phyloP scores from a whole-genome alignment of 106 monocot species.

The Allium fistulosum region DNA sequence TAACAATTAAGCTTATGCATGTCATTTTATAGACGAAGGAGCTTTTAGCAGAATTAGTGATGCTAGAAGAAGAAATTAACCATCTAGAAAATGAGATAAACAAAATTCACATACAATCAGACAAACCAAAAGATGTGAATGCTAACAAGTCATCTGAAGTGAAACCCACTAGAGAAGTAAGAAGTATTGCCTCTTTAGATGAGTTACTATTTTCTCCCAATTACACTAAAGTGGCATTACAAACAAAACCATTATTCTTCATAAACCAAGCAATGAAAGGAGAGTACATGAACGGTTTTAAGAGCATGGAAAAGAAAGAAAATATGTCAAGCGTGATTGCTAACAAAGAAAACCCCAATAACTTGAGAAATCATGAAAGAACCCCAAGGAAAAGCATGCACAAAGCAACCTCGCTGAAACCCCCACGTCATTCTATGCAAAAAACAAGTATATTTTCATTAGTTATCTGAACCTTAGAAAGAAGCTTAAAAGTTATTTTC shows the following conservation, averaged over 20 bases:
- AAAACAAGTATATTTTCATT: conserved; percentile 18
- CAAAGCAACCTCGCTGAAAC: conserved; percentile 13
- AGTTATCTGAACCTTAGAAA: too few species aligned
- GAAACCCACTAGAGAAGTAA: not conserved
- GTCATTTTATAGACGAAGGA: conserved; percentile 32
- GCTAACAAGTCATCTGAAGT: not conserved
- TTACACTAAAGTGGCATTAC: conserved; percentile 28
- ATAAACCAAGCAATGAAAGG: conserved; percentile 67
- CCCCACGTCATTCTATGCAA: conserved; percentile 10
- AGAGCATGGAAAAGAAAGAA: conserved; percentile 5
- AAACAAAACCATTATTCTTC: conserved; percentile 68
- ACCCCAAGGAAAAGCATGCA: conserved; percentile 19
- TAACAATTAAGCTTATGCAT: not conserved
- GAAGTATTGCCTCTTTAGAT: not conserved
- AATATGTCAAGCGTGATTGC: conserved; percentile 1
- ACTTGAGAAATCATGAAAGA: conserved; percentile 19
- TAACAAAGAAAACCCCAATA: conserved; percentile 16
- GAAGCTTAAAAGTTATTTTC: not conserved
- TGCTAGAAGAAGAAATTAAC: conserved; percentile 79
- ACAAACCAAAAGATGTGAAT: not conserved
- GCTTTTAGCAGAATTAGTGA: too few species aligned
- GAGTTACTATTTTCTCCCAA: not conserved
- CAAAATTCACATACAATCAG: conserved; percentile 16
- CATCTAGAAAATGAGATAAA: conserved; percentile 56
- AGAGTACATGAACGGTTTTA: conserved; percentile 22